phyloP scores from a whole-genome alignment of 2,329 filamentous ascomycete genomes.

The Lasiodiplodia sp. region DNA sequence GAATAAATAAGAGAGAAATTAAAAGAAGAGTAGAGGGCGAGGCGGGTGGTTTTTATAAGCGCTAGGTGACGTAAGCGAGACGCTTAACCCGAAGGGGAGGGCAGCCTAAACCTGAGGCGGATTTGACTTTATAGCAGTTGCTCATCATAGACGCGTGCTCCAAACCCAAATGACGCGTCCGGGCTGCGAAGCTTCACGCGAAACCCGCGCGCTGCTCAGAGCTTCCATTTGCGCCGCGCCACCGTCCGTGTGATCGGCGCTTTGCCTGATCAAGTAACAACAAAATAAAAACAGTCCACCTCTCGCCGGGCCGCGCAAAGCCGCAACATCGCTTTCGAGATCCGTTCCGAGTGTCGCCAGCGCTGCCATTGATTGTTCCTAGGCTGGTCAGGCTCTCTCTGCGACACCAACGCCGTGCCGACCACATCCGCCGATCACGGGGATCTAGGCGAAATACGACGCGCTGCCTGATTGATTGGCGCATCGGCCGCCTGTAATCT shows the following conservation, averaged over 20 bases:
- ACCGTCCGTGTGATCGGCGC: constrained; percentile 7
- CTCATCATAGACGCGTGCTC: too few relatives aligned
- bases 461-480: constrained; percentile 2
- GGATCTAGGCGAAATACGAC: constrained; percentile 13
- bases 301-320: background rate
- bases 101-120: too few relatives aligned
- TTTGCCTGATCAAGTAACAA: background rate
- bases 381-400: background rate
- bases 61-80: too few relatives aligned
- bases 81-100: too few relatives aligned
- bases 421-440: constrained; percentile 2
- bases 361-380: background rate
- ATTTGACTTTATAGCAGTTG: background rate
- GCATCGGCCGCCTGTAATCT: constrained; percentile 23
- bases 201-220: background rate
- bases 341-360: background rate
- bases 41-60: too few relatives aligned
- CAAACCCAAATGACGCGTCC: background rate
- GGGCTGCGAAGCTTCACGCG: background rate
- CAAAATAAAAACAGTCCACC: constrained; percentile 11
- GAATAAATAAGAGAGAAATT: too few relatives aligned
- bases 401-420: background rate
- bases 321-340: background rate
- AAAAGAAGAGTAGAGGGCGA: too few relatives aligned
- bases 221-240: constrained; percentile 1